A percentile compares a stretch with the other conserved stretches of the same genome.
Conservation (phyloP, 2,329 filamentous ascomycete genomes). For the Grosmannia penicillata region DNA sequence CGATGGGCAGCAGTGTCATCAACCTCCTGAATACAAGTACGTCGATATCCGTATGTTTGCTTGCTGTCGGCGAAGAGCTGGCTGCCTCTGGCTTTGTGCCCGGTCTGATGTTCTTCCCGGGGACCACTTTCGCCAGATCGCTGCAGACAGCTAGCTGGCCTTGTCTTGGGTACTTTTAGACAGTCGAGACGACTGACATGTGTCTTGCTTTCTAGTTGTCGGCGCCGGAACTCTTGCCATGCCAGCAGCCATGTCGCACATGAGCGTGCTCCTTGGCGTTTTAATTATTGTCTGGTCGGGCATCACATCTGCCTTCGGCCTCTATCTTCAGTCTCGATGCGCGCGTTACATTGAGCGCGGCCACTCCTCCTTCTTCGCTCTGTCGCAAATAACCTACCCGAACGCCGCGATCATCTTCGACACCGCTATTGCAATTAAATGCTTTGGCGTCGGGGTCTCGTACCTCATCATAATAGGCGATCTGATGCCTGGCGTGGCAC, state of each 20-base stretch:
- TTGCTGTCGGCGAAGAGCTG: too few species aligned
- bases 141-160: neutral
- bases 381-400: slow-evolving; percentile 92
- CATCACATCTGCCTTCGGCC: slow-evolving; percentile 73
- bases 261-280: slow-evolving; percentile 77
- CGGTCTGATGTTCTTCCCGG: too few species aligned
- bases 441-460: slow-evolving; percentile 91
- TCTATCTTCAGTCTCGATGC: slow-evolving; percentile 90
- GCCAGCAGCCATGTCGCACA: slow-evolving; percentile 90
- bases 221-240: slow-evolving; percentile 88
- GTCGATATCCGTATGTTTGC: too few species aligned
- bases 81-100: too few species aligned
- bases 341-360: slow-evolving; percentile 86
- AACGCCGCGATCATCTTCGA: slow-evolving; percentile 94
- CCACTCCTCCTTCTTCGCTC: slow-evolving; percentile 82
- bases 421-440: slow-evolving; percentile 90
- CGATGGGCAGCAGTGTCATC: slow-evolving; percentile 81
- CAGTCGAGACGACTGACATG: neutral
- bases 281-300: slow-evolving; percentile 86
- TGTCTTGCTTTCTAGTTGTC: slow-evolving; percentile 45
- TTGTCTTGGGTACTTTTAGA: too few species aligned
- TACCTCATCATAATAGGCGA: slow-evolving; percentile 99
- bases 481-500: slow-evolving; percentile 86
- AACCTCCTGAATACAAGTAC: slow-evolving; percentile 93
- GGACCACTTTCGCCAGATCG: too few species aligned